phyloP scores from a whole-genome alignment of 2,329 filamentous ascomycete genomes.

The Pseudocercospora ulei region DNA sequence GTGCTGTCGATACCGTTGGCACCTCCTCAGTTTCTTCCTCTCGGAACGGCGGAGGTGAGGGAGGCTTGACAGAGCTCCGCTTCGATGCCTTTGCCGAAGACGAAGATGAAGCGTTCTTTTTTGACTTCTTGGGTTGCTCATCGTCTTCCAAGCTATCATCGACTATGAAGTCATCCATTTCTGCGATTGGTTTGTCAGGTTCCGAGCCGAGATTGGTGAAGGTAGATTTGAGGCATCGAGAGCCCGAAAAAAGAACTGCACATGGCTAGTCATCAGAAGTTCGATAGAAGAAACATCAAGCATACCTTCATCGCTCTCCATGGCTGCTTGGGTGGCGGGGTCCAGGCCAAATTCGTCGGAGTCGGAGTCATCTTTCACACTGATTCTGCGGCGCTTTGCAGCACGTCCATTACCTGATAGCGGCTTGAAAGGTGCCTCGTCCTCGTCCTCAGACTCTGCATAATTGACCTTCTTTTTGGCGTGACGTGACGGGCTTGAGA shows the following conservation, averaged over 20 bases:
- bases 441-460: constrained; percentile 68
- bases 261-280: constrained; percentile 20
- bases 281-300: not conserved
- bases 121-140: constrained; percentile 55
- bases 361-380: constrained; percentile 56
- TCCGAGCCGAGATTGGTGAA: not conserved
- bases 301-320: constrained; percentile 54
- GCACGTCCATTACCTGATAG: constrained; percentile 41
- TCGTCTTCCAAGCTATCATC: constrained; percentile 75
- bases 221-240: constrained; percentile 8
- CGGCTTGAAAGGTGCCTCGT: constrained; percentile 59
- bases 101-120: constrained; percentile 41
- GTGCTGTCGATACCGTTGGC: constrained; percentile 56
- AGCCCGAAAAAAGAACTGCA: constrained; percentile 15
- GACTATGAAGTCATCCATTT: constrained; percentile 80
- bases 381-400: constrained; percentile 52
- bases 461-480: constrained; percentile 64
- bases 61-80: constrained; percentile 34
- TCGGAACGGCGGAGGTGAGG: constrained; percentile 39
- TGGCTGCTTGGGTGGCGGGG: constrained; percentile 47
- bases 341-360: constrained; percentile 59
- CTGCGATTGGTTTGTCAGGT: constrained; percentile 33
- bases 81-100: constrained; percentile 38
- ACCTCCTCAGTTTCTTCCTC: constrained; percentile 46
- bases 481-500: constrained; percentile 70